These are phyloP conservation scores for Cutaneotrichosporon daszewskae DNA, from an alignment of 1,284 basidiomycete species.

Conservation along the genomic window DNA sequence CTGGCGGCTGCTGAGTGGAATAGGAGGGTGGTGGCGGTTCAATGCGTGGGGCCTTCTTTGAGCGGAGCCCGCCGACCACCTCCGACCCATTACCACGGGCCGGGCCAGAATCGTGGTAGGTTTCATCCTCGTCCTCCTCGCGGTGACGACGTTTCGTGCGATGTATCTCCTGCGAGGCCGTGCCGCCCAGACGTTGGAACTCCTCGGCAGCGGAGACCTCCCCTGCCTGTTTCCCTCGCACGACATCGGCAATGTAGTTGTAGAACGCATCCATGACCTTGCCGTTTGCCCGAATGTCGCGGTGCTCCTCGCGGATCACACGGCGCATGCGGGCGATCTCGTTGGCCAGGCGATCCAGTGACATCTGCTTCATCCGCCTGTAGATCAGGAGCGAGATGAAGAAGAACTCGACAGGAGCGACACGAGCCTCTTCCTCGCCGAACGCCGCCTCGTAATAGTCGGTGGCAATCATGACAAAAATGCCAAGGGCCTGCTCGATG, in stretches of 20 bases:
- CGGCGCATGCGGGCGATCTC: slow-evolving; percentile 30
- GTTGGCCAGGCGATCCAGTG: slow-evolving; percentile 23
- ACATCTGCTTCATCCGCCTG: slow-evolving; percentile 24
- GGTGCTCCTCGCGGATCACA: slow-evolving; percentile 18
- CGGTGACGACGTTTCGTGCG: slow-evolving; percentile 8
- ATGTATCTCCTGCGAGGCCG: background rate
- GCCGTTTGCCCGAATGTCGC: slow-evolving; percentile 29
- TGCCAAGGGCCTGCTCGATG: slow-evolving; percentile 26
- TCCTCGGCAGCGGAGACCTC: slow-evolving; percentile 28
- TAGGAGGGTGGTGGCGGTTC: background rate
- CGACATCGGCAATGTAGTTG: slow-evolving; percentile 19
- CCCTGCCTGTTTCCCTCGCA: slow-evolving; percentile 15
- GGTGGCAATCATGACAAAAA: slow-evolving; percentile 30
- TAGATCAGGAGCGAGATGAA: slow-evolving; percentile 33
- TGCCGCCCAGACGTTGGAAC: too few species aligned
- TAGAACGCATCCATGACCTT: slow-evolving; percentile 14
- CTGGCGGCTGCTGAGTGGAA: background rate
- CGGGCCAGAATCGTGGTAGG: slow-evolving; percentile 4
- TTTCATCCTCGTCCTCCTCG: slow-evolving; percentile 13
- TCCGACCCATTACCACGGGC: slow-evolving; percentile 1
- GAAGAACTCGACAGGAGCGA: slow-evolving; percentile 41
- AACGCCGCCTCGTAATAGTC: slow-evolving; percentile 29
- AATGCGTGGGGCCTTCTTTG: slow-evolving; percentile 1
- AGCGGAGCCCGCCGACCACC: slow-evolving; percentile 5
- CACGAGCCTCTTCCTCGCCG: slow-evolving; percentile 16